Evolutionary conservation across 306 rosid genomes (phyloP).

Genomic region (Phaseolus lunatus): DNA sequence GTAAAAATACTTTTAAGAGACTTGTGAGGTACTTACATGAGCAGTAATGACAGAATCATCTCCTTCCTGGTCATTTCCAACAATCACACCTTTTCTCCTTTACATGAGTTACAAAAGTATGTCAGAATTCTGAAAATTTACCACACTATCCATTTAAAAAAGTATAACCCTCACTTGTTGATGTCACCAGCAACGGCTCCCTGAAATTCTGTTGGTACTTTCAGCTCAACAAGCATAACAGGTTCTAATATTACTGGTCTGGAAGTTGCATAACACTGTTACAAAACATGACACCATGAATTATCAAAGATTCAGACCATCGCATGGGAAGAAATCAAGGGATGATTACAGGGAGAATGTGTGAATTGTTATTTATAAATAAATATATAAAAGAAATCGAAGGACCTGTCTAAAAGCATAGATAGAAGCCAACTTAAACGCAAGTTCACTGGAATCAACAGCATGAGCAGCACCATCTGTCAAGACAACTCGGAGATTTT

Average conservation of each 20-base stretch:
- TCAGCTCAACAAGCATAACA: slow-evolving; percentile 93
- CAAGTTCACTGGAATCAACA: slow-evolving; percentile 99
- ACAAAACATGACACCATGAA: slow-evolving; percentile 38
- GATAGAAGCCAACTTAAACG: slow-evolving; percentile 93
- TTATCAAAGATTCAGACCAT: slow-evolving; percentile 17
- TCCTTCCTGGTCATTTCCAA: slow-evolving; percentile 99
- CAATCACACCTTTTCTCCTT: slow-evolving; percentile 94
- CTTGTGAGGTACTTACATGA: slow-evolving; percentile 60
- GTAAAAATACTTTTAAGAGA: background rate
- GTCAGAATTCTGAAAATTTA: slow-evolving; percentile 34
- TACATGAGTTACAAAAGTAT: slow-evolving; percentile 34
- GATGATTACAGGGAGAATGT: background rate
- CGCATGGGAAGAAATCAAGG: slow-evolving; percentile 27
- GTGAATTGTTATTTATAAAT: slow-evolving; percentile 26
- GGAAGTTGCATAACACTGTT: slow-evolving; percentile 83
- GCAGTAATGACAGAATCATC: slow-evolving; percentile 94
- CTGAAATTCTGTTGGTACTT: slow-evolving; percentile 98
- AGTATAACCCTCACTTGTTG: slow-evolving; percentile 75
- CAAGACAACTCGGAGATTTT: slow-evolving; percentile 79
- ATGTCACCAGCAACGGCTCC: slow-evolving; percentile 97
- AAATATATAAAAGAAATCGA: slow-evolving; percentile 21
- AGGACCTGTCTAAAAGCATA: slow-evolving; percentile 97
- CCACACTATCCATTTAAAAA: background rate
- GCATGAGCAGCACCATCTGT: slow-evolving; percentile 97
- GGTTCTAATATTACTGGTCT: slow-evolving; percentile 97